A percentile compares a stretch with the other conserved stretches of the same genome.
Conservation (phyloP, 306 rosid species). For the Cucurbita argyrosperma region DNA sequence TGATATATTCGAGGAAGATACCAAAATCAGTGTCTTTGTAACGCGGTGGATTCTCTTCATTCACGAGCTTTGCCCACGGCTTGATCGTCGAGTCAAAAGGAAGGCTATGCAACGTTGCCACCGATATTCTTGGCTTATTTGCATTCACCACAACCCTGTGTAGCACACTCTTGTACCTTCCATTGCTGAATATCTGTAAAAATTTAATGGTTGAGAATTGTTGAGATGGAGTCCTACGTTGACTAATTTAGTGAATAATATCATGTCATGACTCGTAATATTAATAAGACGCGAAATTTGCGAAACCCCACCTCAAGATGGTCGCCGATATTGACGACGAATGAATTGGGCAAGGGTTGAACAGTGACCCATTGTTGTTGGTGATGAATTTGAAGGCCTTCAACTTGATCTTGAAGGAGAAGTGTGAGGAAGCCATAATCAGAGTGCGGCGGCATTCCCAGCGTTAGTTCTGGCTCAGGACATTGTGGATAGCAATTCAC, state of each 20-base stretch:
- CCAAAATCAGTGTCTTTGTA: conserved; percentile 57
- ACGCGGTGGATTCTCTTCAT: conserved; percentile 47
- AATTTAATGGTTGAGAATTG: no score
- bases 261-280: no score
- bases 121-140: conserved; percentile 30
- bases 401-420: conserved; percentile 66
- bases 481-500: conserved; percentile 78
- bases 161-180: conserved; percentile 74
- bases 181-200: conserved; percentile 74
- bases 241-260: no score
- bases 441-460: conserved; percentile 90
- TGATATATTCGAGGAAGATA: conserved; percentile 38
- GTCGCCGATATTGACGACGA: conserved; percentile 81
- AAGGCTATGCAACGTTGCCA: conserved; percentile 65
- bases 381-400: conserved; percentile 61
- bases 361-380: conserved; percentile 67
- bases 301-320: conserved; percentile 55
- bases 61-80: conserved; percentile 49
- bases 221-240: no score
- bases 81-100: conserved; percentile 25
- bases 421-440: conserved; percentile 87
- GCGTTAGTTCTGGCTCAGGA: conserved; percentile 82
- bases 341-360: conserved; percentile 51
- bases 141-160: conserved; percentile 70
- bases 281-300: no score